Base-by-base conservation (phyloP, 352 stramenopile genomes). In the Phytophthora kernoviae region DNA sequence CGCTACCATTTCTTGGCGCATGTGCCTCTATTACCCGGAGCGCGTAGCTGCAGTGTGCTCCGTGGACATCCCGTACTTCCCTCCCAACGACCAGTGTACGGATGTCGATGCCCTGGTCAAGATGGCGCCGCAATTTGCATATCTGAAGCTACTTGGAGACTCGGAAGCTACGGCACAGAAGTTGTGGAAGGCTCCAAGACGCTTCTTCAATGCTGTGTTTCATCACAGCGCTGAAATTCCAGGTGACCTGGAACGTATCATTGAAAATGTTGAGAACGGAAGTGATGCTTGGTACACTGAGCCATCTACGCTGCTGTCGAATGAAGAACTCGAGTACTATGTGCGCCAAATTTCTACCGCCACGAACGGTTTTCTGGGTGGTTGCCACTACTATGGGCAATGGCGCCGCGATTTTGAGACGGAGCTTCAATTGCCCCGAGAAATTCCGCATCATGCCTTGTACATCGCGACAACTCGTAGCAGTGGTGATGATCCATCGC, bases 1-100 rank as follows among this genome's bases (percentile, higher is more conserved):
- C 17, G 76, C 76, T 30, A 61, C 60, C 5, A 69, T 77, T 39
- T 68, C 75, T 41, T 89, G 74, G 74, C 73, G 67, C 61, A 84
- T 89, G 71, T 79, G 71, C 36, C 59, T 84, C 2, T 85, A 77
- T 70, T 62, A 84, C 50, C 72, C 76, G n/a, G 32, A 72, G 24
- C 74, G 79, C 11, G 70, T 85, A 26, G 12, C 72, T 15, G 76
- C 69, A 0, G 69, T 84, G 8, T 73, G 62, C 14, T 63, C 71
- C 10, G 54, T 90, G 20, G 83, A 75, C 62, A 90, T 77, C 22
- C 77, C 80, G 27, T 87, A 81, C 65, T 68, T 47, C 17, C 77
- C 77, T 9, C 68, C 65, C 9, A 22, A 50, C 17, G 47, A 68
- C 33, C 21, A 56, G 6, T 84, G 72, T 48, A 58, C 80, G 18